Evolutionary conservation across 2,329 filamentous ascomycete species (phyloP).

Genomic region (Colletotrichum kahawae): DNA sequence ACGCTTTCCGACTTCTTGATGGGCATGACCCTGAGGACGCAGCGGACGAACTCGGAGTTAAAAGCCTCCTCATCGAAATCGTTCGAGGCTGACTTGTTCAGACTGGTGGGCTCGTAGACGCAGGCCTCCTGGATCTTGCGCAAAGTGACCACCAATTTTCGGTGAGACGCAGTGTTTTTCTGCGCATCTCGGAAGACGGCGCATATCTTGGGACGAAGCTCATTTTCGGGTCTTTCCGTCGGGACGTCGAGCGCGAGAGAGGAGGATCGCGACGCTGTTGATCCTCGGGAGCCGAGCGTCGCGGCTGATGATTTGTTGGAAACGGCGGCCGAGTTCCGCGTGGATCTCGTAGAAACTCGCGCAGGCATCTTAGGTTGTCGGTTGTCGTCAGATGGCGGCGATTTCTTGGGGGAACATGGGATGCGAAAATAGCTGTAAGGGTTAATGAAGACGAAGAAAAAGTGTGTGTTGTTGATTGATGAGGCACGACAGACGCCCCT

Average conservation of each 20-base stretch:
- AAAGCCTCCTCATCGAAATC: constrained; percentile 87
- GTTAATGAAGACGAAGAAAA: constrained; percentile 9
- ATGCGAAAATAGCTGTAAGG: background rate
- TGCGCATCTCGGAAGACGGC: constrained; percentile 82
- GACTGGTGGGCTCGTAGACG: constrained; percentile 65
- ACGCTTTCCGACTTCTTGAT: constrained; percentile 92
- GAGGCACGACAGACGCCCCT: background rate
- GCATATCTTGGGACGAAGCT: constrained; percentile 76
- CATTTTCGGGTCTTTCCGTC: constrained; percentile 73
- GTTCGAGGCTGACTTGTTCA: constrained; percentile 58
- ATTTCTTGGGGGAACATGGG: background rate
- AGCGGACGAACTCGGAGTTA: constrained; percentile 83
- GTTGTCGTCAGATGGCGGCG: background rate
- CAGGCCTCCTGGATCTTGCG: constrained; percentile 91
- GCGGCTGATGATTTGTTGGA: constrained; percentile 44
- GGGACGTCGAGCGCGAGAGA: constrained; percentile 59
- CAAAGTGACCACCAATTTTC: constrained; percentile 86
- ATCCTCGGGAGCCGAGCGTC: constrained; percentile 44
- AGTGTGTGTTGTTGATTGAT: constrained; percentile 10
- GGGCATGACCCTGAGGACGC: constrained; percentile 79
- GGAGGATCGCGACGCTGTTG: constrained; percentile 52
- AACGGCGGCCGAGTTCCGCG: constrained; percentile 47
- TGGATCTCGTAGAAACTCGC: constrained; percentile 51
- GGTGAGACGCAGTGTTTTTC: constrained; percentile 85
- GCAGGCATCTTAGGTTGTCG: constrained; percentile 49